Percentiles rank a stretch among this genome's conserved stretches.
These are phyloP conservation scores for Pseudocercospora fuligena DNA, from an alignment of 2,329 filamentous ascomycete species.

Conservation along the genomic window DNA sequence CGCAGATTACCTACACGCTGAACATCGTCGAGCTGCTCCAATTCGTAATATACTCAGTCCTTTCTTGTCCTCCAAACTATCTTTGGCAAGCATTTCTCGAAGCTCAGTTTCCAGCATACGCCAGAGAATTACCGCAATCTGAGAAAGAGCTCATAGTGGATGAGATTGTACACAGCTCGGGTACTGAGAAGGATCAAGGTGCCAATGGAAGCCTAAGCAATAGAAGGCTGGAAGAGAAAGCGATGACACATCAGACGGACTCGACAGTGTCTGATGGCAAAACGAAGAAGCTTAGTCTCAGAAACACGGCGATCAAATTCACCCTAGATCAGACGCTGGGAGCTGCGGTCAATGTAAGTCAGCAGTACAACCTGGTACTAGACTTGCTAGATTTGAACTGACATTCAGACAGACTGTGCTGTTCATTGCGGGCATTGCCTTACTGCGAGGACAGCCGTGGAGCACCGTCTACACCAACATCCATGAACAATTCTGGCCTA, in stretches of 20 bases:
- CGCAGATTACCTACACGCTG: slow-evolving; percentile 53
- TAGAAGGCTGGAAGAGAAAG: slow-evolving; percentile 16
- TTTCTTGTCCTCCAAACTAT: slow-evolving; percentile 82
- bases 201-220: slow-evolving; percentile 9
- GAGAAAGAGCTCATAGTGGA: slow-evolving; percentile 41
- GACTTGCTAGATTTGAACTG: not conserved
- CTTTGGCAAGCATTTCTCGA: slow-evolving; percentile 85
- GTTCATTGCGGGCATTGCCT: slow-evolving; percentile 65
- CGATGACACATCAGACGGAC: slow-evolving; percentile 38
- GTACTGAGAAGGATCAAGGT: slow-evolving; percentile 29
- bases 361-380: not conserved
- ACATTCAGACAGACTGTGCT: slow-evolving; percentile 54
- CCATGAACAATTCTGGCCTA: slow-evolving; percentile 44
- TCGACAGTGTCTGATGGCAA: not conserved
- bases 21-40: slow-evolving; percentile 73
- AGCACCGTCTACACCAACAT: slow-evolving; percentile 28
- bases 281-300: slow-evolving; percentile 52
- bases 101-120: slow-evolving; percentile 70
- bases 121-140: slow-evolving; percentile 37
- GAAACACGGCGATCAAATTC: slow-evolving; percentile 71
- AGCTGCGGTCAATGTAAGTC: slow-evolving; percentile 59
- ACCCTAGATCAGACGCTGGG: slow-evolving; percentile 71
- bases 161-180: slow-evolving; percentile 36
- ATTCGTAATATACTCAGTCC: slow-evolving; percentile 73
- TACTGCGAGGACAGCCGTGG: slow-evolving; percentile 50